phyloP scores from a whole-genome alignment of 352 stramenopile species.

The Globisporangium spinosum region DNA sequence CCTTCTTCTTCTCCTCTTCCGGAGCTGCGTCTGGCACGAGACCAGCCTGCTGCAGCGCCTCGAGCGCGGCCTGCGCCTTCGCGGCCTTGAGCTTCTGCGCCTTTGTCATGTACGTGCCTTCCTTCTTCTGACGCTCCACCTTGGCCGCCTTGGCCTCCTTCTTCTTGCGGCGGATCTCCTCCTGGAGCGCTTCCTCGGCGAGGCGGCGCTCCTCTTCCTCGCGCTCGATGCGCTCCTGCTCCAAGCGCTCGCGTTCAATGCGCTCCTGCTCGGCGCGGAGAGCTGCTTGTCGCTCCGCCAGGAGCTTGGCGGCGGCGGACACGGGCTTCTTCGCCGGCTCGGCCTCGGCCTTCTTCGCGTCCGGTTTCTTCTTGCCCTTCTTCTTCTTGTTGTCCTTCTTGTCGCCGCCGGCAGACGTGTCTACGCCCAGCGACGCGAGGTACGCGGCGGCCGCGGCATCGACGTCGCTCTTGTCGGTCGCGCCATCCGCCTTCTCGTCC shows the following conservation, averaged over 20 bases:
- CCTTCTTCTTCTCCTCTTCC: slow-evolving; percentile 87
- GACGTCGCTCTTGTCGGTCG: slow-evolving; percentile 30
- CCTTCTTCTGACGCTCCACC: slow-evolving; percentile 93
- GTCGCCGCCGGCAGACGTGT: slow-evolving; percentile 41
- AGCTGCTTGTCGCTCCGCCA: slow-evolving; percentile 71
- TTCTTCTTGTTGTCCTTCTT: slow-evolving; percentile 81
- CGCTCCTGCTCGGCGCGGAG: slow-evolving; percentile 76
- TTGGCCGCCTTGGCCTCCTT: slow-evolving; percentile 84
- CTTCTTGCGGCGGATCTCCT: slow-evolving; percentile 76
- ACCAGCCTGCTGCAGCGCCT: slow-evolving; percentile 91
- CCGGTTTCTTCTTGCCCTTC: slow-evolving; percentile 75
- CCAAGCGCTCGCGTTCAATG: slow-evolving; percentile 61
- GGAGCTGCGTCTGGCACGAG: slow-evolving; percentile 59
- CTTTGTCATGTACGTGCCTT: slow-evolving; percentile 99
- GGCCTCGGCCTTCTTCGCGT: slow-evolving; percentile 42
- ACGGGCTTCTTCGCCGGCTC: slow-evolving; percentile 65
- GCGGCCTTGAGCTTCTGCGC: slow-evolving; percentile 94
- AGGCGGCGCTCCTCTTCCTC: slow-evolving; percentile 63
- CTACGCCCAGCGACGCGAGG: slow-evolving; percentile 69
- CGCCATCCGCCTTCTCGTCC: slow-evolving; percentile 13
- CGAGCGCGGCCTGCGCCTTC: slow-evolving; percentile 83
- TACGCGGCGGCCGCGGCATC: slow-evolving; percentile 73
- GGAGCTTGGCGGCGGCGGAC: slow-evolving; percentile 63
- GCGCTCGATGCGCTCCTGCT: slow-evolving; percentile 58
- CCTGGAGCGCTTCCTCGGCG: slow-evolving; percentile 41